Base-by-base conservation (phyloP, 2,329 filamentous ascomycete species). In the Geosmithia flava region DNA sequence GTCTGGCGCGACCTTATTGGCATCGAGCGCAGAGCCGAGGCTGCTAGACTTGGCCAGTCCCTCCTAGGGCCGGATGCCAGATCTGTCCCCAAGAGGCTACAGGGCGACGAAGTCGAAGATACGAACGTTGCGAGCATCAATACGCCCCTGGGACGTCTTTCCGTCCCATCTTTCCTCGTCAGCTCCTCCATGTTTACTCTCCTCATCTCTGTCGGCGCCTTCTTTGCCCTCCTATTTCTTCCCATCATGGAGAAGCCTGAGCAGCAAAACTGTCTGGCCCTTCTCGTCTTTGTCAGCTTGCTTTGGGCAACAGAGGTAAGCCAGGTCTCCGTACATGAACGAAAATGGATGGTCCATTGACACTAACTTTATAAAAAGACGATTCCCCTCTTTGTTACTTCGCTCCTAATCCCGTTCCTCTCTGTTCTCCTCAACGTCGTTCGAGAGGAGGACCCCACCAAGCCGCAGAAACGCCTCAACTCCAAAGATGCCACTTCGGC, bases 1-100 rank as follows among this genome's bases (percentile, higher is more conserved):
- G 93, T 98, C 17, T 98, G 93, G 93, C 76, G 94, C 67, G 93
- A 98, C 58, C 93, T 98, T 80, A 98, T 98, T 62, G 93, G 91
- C 47, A 91, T 98, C 56, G 94, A 98, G 69, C 78, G 93, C 20
- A 90, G 95, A 61, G 88, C 88, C 1, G 91, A 97, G 66, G 94
- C 93, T 8, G 91, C 91, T 8, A 93, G 91, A 56, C 76, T 98
- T 54, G 93, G 93, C 20, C 81, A 85, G 53, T 87, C 87, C 1
- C 73, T 97, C 48, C 77, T 97, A 2, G 90, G 90, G 4, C 76
- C 79, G 23, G 84, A 85, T 33, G 77, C 78, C 17, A 82, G 85
- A 55, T 78, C 78, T 27, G 72, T 76, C 7, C 79, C 81, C 48
- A 80, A 83, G 44, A 74, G 86, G 45, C 70, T 93, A 44, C 90